These are phyloP conservation scores for Brachypodium distachyon DNA, from an alignment of 202 grass and related monocot genomes.

Conservation along the genomic window DNA sequence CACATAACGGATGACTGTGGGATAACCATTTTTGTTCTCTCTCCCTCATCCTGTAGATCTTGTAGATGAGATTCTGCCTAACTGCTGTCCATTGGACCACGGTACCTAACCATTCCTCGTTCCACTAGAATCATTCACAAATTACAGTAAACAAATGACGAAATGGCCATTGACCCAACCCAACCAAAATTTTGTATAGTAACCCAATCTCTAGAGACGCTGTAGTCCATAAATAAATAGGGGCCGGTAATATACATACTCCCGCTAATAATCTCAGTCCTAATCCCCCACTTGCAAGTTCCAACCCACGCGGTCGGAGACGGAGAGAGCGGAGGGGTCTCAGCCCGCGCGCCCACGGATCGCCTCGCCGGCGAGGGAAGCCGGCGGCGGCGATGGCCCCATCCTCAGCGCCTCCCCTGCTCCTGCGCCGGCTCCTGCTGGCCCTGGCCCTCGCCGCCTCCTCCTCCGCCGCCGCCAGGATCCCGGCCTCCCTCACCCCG, in stretches of 20 bases:
- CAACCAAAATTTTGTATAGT: not conserved
- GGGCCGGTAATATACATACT: too few species aligned
- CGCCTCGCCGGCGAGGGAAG: not conserved
- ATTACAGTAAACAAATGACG: not conserved
- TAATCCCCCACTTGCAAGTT: not conserved
- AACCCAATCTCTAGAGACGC: too few species aligned
- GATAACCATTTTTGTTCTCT: too few species aligned
- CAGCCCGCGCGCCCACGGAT: not conserved
- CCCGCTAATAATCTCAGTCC: too few species aligned
- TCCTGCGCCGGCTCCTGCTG: not conserved
- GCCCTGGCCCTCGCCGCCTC: not conserved
- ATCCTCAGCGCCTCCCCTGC: not conserved
- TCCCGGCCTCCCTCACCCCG: constrained; percentile 28
- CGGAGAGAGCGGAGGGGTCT: not conserved
- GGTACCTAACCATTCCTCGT: not conserved
- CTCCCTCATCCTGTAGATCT: too few species aligned
- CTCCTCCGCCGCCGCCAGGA: not conserved
- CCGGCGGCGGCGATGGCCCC: constrained; percentile 1
- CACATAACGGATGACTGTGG: too few species aligned
- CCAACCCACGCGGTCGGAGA: not conserved
- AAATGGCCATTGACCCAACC: not conserved
- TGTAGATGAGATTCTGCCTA: too few species aligned
- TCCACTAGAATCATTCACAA: not conserved
- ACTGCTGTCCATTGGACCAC: not conserved
- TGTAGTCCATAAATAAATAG: too few species aligned